Base-by-base conservation (phyloP, 352 stramenopile genomes). In the Peronospora farinosa region DNA sequence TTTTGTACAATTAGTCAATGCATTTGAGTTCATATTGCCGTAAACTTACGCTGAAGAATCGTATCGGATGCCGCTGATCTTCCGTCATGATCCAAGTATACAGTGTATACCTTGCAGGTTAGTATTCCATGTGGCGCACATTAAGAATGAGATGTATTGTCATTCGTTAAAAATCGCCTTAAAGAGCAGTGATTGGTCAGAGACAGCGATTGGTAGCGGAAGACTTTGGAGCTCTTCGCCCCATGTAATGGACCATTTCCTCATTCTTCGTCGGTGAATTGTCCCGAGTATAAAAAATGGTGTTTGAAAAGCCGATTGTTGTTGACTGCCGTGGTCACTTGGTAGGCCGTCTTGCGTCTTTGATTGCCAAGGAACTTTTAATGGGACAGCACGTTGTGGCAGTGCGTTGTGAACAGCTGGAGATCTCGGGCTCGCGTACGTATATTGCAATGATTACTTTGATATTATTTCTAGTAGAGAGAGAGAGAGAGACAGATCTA, bases 321-420 rank as follows among this genome's bases (percentile, higher is more conserved):
- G 95, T 99, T 57, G 97, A 99, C 79, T 97, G 95, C 72, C 95
- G 96, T 65, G 96, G 96, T 72, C 97, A 99, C 85, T 76, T 99
- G 60, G 72, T 99, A 40, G 97, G 97, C 74, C 96, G 97, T 67
- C 84, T 99, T 31, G 94, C 93, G 44, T 98, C 92, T 75, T 81
- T 99, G 55, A 93, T 99, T 42, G 95, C 97, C 53, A 99, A 99
- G 95, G 95, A 99, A 79, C 86, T 99, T 40, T 86, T 99, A 57
- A 86, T 95, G 68, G 97, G 97, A 65, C 96, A 99, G 78, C 96
- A 97, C 63, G 87, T 99, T 56, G 94, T 99, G 25, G 90, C 97
- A 65, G 96, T 99, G 44, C 86, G 97, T 71, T 98, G 91, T 73
- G 97, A 99, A 74, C 86, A 98, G 70, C 92, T 99, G 61, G 86